Evolutionary conservation across 768 basidiomycete genomes (phyloP).

Genomic region (Leucocoprinus sp.): DNA sequence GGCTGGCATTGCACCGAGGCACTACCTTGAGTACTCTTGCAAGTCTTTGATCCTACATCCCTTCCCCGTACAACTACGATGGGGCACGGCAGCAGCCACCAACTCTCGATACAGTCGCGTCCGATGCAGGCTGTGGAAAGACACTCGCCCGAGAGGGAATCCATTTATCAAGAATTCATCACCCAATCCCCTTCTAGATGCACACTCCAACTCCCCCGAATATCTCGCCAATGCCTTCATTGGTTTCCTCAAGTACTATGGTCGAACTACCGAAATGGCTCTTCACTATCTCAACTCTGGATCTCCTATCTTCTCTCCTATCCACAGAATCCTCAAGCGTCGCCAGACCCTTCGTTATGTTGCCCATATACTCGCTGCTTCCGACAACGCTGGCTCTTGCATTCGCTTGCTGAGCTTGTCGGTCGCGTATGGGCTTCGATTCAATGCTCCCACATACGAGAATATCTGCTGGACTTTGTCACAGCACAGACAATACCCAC

Average conservation of each 20-base stretch:
- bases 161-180: background rate
- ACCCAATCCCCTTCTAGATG: background rate
- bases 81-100: constrained; percentile 4
- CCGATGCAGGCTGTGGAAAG: background rate
- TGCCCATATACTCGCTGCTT: constrained; percentile 55
- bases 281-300: constrained; percentile 4
- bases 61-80: background rate
- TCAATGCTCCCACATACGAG: constrained; percentile 5
- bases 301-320: background rate
- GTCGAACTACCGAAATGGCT: constrained; percentile 7
- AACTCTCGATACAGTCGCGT: background rate
- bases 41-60: background rate
- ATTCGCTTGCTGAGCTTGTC: constrained; percentile 7
- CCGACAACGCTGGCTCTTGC: constrained; percentile 1
- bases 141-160: background rate
- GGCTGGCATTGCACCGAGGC: constrained; percentile 8
- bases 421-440: constrained; percentile 1
- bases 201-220: background rate
- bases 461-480: constrained; percentile 26
- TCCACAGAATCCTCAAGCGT: constrained; percentile 22
- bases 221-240: background rate
- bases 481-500: constrained; percentile 37
- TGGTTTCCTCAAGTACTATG: constrained; percentile 1
- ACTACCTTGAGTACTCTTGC: constrained; percentile 9
- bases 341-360: constrained; percentile 90